A percentile compares a stretch with the other conserved stretches of the same genome.
Evolutionary conservation across 225 moss, liverwort and hornwort species (phyloP).

Genomic region (Ulota crispa): DNA sequence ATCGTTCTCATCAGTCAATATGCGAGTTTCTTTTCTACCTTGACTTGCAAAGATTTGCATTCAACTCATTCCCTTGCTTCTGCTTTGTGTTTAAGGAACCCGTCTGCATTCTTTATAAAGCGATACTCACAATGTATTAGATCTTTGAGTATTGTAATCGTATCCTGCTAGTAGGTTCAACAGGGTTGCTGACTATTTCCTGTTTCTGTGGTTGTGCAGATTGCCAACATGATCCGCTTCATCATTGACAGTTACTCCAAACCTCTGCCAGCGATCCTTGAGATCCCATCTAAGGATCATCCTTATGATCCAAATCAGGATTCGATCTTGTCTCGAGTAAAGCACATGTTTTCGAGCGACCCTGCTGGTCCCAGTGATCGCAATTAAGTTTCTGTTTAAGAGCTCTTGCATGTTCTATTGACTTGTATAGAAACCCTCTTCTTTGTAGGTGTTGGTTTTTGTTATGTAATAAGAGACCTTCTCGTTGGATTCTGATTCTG

Average conservation of each 20-base stretch:
- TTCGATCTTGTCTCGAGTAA: slow-evolving; percentile 80
- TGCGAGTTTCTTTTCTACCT: slow-evolving; percentile 38
- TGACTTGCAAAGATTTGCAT: not conserved
- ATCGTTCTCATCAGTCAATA: slow-evolving; percentile 94
- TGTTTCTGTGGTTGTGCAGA: slow-evolving; percentile 46
- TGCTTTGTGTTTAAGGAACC: not conserved
- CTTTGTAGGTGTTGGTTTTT: slow-evolving; percentile 9
- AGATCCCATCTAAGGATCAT: slow-evolving; percentile 94
- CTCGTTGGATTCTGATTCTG: not conserved
- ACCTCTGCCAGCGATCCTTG: slow-evolving; percentile 82
- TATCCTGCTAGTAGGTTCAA: not conserved
- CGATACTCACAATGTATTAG: not conserved
- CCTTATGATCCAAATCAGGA: slow-evolving; percentile 87
- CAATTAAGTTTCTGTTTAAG: slow-evolving; percentile 23
- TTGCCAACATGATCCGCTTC: slow-evolving; percentile 91
- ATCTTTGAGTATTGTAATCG: not conserved
- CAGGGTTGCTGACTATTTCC: slow-evolving; percentile 9
- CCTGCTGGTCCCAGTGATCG: slow-evolving; percentile 41
- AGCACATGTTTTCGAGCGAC: slow-evolving; percentile 87
- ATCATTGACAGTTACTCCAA: slow-evolving; percentile 77
- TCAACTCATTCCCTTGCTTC: not conserved
- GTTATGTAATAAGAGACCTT: slow-evolving; percentile 27
- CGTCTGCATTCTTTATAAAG: not conserved
- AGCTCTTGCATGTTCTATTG: slow-evolving; percentile 7
- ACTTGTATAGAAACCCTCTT: slow-evolving; percentile 31